A percentile compares a stretch with the other conserved stretches of the same genome.
Evolutionary conservation across 495 filamentous ascomycete species (phyloP).

Genomic region (Podospora fimiseda): DNA sequence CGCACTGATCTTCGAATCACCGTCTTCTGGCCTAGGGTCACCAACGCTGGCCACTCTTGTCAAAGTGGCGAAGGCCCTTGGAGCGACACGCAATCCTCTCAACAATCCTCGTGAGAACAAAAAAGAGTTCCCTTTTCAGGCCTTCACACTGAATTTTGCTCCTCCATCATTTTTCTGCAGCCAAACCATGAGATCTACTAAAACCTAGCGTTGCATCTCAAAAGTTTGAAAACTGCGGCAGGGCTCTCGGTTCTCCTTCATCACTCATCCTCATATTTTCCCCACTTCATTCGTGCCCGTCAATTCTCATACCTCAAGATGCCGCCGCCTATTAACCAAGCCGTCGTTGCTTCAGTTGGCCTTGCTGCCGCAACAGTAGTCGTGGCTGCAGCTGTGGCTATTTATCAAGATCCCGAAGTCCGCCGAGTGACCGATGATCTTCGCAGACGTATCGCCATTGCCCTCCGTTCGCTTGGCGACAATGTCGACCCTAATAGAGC

Average conservation of each 20-base stretch:
- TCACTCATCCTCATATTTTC: not conserved
- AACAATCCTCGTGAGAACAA: not conserved
- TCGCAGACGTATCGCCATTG: slow-evolving; percentile 70
- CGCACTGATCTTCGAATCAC: slow-evolving; percentile 18
- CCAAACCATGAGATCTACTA: not conserved
- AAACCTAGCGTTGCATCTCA: not conserved
- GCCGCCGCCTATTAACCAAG: slow-evolving; percentile 45
- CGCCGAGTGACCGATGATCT: slow-evolving; percentile 68
- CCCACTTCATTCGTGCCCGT: not conserved
- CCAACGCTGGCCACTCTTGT: slow-evolving; percentile 3
- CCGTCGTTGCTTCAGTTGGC: slow-evolving; percentile 53
- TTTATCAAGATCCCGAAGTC: slow-evolving; percentile 80
- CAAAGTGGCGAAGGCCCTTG: slow-evolving; percentile 20
- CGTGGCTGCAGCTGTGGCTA: slow-evolving; percentile 73
- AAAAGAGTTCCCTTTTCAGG: not conserved
- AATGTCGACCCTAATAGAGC: slow-evolving; percentile 57
- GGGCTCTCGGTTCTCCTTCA: not conserved
- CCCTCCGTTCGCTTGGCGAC: slow-evolving; percentile 71
- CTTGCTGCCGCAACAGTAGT: slow-evolving; percentile 70
- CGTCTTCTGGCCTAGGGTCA: not conserved
- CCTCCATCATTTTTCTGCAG: not conserved
- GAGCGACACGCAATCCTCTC: slow-evolving; percentile 24
- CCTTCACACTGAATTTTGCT: not conserved
- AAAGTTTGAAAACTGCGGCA: not conserved
- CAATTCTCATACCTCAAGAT: slow-evolving; percentile 2